Conservation (phyloP, 305 asterid genomes). For the Fraxinus baroniana region DNA sequence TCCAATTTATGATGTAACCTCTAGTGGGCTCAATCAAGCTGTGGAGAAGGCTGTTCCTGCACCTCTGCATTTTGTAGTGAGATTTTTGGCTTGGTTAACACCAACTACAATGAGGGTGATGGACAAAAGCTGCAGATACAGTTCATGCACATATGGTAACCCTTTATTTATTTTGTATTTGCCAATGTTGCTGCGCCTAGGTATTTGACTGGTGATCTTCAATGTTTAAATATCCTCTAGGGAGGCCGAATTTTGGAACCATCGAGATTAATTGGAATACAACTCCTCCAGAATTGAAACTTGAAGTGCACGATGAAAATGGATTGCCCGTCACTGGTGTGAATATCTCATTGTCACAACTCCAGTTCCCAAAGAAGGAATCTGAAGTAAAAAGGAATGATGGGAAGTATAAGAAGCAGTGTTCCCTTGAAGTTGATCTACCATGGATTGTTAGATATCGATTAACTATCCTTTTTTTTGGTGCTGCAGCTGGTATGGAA, state of each 20-base stretch:
- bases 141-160: slow-evolving; percentile 35
- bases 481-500: slow-evolving; percentile 25
- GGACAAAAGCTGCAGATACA: slow-evolving; percentile 27
- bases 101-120: slow-evolving; percentile 35
- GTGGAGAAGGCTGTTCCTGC: slow-evolving; percentile 36
- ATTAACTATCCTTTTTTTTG: slow-evolving; percentile 27
- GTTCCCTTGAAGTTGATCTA: slow-evolving; percentile 30
- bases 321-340: slow-evolving; percentile 26
- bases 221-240: slow-evolving; percentile 16
- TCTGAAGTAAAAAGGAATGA: background rate
- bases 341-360: slow-evolving; percentile 22
- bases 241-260: slow-evolving; percentile 33
- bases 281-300: slow-evolving; percentile 25
- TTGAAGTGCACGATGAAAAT: slow-evolving; percentile 30
- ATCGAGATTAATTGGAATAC: slow-evolving; percentile 31
- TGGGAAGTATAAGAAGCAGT: slow-evolving; percentile 22
- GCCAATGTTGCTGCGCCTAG: background rate
- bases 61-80: slow-evolving; percentile 25
- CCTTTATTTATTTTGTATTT: background rate
- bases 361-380: slow-evolving; percentile 18
- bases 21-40: slow-evolving; percentile 37
- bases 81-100: slow-evolving; percentile 32
- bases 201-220: background rate
- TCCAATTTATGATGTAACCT: slow-evolving; percentile 33
- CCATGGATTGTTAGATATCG: slow-evolving; percentile 35